These are phyloP conservation scores for Jaltomata sinuosa DNA, from an alignment of 257 asterid genomes.

Conservation along the genomic window DNA sequence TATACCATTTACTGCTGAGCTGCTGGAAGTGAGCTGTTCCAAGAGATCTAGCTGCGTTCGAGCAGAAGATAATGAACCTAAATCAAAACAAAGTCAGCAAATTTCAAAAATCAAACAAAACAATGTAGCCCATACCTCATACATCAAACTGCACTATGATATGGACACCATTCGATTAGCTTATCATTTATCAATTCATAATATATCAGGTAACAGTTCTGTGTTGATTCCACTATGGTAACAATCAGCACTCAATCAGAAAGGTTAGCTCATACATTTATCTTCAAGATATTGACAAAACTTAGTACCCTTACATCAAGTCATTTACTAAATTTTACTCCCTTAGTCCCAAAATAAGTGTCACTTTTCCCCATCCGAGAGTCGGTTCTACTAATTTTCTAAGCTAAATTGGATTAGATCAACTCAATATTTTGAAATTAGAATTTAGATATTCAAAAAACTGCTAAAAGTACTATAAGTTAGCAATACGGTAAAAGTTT, in stretches of 20 bases:
- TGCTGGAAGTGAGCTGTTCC: conserved; percentile 67
- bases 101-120: background rate
- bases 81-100: background rate
- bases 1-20: conserved; percentile 40
- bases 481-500: too few relatives aligned
- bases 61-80: conserved; percentile 62
- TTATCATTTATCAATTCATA: background rate
- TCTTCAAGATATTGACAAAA: background rate
- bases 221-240: background rate
- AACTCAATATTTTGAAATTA: too few relatives aligned
- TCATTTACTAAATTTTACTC: background rate
- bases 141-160: background rate
- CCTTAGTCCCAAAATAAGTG: background rate
- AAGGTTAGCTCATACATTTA: background rate
- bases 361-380: background rate
- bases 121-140: background rate
- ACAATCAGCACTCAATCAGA: background rate
- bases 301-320: background rate
- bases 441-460: background rate
- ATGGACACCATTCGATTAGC: background rate
- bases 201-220: background rate
- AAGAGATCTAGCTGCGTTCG: conserved; percentile 69
- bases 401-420: background rate
- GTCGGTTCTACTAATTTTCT: background rate
- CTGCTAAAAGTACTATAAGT: too few relatives aligned